A percentile compares a stretch with the other conserved stretches of the same genome.
Evolutionary conservation across 805 yeast genomes (phyloP).

Genomic region (Suhomyces faveliae): DNA sequence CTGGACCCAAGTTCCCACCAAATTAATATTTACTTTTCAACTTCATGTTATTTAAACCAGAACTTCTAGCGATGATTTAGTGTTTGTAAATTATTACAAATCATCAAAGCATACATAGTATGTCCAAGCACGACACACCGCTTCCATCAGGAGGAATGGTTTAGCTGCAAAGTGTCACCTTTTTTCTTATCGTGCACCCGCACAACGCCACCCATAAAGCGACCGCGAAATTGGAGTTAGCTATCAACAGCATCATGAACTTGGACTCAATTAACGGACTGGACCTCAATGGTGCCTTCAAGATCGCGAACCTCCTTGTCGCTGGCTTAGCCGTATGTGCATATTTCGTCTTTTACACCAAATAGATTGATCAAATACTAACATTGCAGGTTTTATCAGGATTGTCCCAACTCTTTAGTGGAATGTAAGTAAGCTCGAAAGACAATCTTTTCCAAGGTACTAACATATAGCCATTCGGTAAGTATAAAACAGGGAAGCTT

Average conservation of each 20-base stretch:
- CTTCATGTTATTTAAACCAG: no score
- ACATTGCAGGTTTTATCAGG: conserved; percentile 44
- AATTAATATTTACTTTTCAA: no score
- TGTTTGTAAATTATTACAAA: no score
- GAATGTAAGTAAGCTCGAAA: conserved; percentile 36
- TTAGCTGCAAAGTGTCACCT: neutral
- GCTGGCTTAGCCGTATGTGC: conserved; percentile 49
- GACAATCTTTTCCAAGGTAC: conserved; percentile 11
- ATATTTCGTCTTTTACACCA: neutral
- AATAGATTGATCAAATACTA: conserved; percentile 8
- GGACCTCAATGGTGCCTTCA: conserved; percentile 47
- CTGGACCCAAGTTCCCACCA: no score
- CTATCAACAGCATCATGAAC: conserved; percentile 30
- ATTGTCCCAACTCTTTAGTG: conserved; percentile 49
- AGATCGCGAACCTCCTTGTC: conserved; percentile 52
- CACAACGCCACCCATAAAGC: conserved; percentile 1
- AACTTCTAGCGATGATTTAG: no score
- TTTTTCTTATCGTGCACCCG: conserved; percentile 1
- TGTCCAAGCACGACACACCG: no score
- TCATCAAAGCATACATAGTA: no score
- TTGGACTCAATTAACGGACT: conserved; percentile 43
- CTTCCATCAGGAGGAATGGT: neutral
- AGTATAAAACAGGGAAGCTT: conserved; percentile 10
- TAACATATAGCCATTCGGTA: conserved; percentile 36
- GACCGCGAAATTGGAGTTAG: neutral